Conservation (phyloP, 1,284 basidiomycete species). For the Neolentinus lepideus region DNA sequence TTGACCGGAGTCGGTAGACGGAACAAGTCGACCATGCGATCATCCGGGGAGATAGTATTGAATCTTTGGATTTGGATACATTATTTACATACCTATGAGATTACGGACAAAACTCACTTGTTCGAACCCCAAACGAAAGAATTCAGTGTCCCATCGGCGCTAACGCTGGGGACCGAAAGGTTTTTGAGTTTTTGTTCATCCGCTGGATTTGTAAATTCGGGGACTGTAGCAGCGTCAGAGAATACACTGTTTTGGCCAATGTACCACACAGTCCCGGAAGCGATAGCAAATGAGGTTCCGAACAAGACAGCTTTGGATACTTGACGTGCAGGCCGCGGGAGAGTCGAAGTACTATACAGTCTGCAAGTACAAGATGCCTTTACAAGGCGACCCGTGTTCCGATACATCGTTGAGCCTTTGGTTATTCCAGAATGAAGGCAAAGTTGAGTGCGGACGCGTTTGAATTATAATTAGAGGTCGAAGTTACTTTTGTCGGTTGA, state of each 20-base stretch:
- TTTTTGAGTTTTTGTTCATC: neutral
- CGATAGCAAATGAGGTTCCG: neutral
- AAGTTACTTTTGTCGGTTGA: neutral
- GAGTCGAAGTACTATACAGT: neutral
- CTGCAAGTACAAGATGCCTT: neutral
- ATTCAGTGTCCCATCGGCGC: slow-evolving; percentile 23
- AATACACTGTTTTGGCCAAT: neutral
- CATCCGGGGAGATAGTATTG: slow-evolving; percentile 34
- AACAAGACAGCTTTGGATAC: neutral
- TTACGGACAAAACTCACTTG: slow-evolving; percentile 26
- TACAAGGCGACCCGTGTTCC: neutral
- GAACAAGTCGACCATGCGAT: slow-evolving; percentile 27
- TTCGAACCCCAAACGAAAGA: slow-evolving; percentile 55
- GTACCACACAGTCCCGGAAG: neutral
- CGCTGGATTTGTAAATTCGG: neutral
- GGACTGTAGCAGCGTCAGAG: neutral
- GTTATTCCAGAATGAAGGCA: neutral
- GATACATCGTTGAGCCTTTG: neutral
- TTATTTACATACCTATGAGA: slow-evolving; percentile 1
- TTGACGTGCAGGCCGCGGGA: neutral
- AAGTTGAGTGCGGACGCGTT: neutral
- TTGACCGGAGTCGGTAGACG: slow-evolving; percentile 40
- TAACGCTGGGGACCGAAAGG: neutral
- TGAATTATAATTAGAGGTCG: neutral
- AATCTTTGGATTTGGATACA: slow-evolving; percentile 25